These are phyloP conservation scores for Tulasnella sp. DNA, from an alignment of 768 basidiomycete species.

Conservation along the genomic window DNA sequence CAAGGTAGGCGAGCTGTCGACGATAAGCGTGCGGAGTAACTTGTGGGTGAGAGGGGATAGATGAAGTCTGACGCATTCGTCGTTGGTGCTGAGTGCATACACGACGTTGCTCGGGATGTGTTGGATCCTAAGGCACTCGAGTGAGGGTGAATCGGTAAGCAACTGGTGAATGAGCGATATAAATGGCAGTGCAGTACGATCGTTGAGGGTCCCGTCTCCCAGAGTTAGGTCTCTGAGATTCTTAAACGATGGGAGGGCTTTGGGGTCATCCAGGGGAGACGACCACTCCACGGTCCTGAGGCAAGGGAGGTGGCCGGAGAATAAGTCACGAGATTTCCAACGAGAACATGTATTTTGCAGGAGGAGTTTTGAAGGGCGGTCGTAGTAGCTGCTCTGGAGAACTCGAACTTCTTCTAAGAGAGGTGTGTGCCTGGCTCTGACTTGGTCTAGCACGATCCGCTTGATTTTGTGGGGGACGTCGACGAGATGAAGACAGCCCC, in stretches of 20 bases:
- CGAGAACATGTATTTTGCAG: background rate
- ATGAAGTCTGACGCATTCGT: background rate
- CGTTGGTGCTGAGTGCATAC: too few relatives aligned
- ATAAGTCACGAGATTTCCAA: background rate
- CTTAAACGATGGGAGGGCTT: background rate
- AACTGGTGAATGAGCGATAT: background rate
- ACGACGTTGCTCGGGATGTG: background rate
- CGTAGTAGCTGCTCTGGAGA: background rate
- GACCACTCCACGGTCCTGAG: background rate
- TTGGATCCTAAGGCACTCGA: background rate
- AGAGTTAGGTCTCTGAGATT: background rate
- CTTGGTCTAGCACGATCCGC: background rate
- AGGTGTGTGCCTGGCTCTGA: background rate
- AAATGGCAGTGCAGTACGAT: background rate
- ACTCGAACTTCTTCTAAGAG: background rate
- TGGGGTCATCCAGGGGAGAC: background rate
- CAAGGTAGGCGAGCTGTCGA: background rate
- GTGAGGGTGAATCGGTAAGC: background rate
- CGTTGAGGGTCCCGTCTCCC: background rate
- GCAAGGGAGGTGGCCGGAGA: background rate
- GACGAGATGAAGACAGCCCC: background rate
- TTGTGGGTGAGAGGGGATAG: background rate
- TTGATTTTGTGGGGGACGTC: background rate
- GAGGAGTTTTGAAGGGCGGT: background rate
- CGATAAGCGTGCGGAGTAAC: background rate